Conservation (phyloP, 371 early-diverging fungal species). For the Mucor sp. region DNA sequence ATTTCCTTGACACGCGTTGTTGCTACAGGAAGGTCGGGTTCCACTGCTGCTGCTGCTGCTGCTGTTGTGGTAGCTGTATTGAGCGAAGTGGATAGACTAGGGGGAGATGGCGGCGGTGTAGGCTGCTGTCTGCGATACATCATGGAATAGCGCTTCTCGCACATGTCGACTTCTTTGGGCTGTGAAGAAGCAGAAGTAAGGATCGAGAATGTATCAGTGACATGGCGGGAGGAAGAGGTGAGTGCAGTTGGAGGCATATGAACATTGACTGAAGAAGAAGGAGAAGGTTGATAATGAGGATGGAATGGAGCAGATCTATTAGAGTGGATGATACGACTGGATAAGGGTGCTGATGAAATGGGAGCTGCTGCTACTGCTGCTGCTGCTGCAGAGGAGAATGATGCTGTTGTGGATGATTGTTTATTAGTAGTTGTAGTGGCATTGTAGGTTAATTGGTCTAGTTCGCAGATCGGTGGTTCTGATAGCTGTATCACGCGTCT, state of each 20-base stretch:
- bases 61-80: not conserved
- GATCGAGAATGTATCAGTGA: conserved; percentile 25
- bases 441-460: conserved; percentile 39
- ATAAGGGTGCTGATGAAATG: not conserved
- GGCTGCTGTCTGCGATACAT: conserved; percentile 7
- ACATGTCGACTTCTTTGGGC: conserved; percentile 30
- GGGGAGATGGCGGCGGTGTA: conserved; percentile 25
- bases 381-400: not conserved
- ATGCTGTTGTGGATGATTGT: conserved; percentile 7
- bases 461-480: conserved; percentile 34
- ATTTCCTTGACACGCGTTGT: not conserved
- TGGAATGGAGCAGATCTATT: not conserved
- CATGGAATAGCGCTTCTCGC: conserved; percentile 34
- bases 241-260: conserved; percentile 28
- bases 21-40: not conserved
- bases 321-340: not conserved
- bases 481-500: conserved; percentile 31
- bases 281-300: not conserved
- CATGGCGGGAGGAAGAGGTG: conserved; percentile 10
- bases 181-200: conserved; percentile 15
- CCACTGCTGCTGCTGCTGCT: not conserved
- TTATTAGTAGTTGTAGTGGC: conserved; percentile 17
- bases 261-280: not conserved
- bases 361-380: not conserved
- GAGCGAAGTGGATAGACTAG: not conserved